Evolutionary conservation across 148 eudicot species (phyloP).

Genomic region (Bassia scoparia): DNA sequence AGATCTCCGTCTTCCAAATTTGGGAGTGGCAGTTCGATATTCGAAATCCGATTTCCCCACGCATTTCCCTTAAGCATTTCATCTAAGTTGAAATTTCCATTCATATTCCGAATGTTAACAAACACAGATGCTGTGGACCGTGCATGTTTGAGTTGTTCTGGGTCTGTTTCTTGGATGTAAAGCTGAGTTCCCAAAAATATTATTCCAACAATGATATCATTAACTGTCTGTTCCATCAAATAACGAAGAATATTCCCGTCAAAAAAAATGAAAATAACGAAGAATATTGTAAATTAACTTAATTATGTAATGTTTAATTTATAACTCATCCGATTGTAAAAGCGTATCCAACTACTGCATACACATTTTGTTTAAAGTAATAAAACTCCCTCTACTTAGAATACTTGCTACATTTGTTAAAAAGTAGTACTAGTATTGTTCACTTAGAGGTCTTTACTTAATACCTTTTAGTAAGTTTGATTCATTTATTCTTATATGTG

Average conservation of each 20-base stretch:
- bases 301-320: no score
- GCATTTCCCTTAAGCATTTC: slow-evolving; percentile 42
- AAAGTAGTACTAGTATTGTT: no score
- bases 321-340: no score
- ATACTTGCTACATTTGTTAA: no score
- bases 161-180: slow-evolving; percentile 34
- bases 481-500: no score
- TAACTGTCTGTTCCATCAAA: slow-evolving; percentile 33
- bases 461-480: no score
- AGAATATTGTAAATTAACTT: not conserved
- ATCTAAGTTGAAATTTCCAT: slow-evolving; percentile 35
- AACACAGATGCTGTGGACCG: slow-evolving; percentile 35
- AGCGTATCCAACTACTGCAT: no score
- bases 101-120: slow-evolving; percentile 40
- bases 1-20: slow-evolving; percentile 14
- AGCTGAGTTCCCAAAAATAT: slow-evolving; percentile 33
- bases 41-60: slow-evolving; percentile 49
- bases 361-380: no score
- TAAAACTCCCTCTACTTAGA: no score
- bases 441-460: no score
- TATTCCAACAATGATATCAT: slow-evolving; percentile 44
- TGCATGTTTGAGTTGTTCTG: slow-evolving; percentile 5
- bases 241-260: no score
- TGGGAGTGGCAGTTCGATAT: slow-evolving; percentile 37
- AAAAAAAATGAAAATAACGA: not conserved